phyloP scores from a whole-genome alignment of 768 basidiomycete species.

The Lentinula edodes region DNA sequence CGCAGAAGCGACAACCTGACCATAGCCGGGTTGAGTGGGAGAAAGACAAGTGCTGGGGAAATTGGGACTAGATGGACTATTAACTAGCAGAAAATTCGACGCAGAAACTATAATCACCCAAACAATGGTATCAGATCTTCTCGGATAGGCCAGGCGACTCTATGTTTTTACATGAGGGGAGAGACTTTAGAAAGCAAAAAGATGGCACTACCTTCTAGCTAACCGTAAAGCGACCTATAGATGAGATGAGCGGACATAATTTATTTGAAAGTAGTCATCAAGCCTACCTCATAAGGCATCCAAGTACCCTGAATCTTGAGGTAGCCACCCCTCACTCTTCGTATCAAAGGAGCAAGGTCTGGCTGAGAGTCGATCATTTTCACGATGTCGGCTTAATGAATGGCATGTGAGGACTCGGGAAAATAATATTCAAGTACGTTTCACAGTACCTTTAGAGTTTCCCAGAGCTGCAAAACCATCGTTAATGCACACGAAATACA shows the following conservation, averaged over 20 bases:
- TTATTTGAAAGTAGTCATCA: neutral
- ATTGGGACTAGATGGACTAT: slow-evolving; percentile 48
- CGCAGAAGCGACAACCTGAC: slow-evolving; percentile 67
- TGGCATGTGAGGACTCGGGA: slow-evolving; percentile 6
- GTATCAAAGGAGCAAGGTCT: slow-evolving; percentile 75
- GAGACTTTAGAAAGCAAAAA: slow-evolving; percentile 10
- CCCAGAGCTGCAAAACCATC: slow-evolving; percentile 54
- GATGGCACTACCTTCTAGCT: slow-evolving; percentile 61
- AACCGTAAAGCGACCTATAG: slow-evolving; percentile 70
- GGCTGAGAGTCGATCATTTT: slow-evolving; percentile 92
- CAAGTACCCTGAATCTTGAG: slow-evolving; percentile 92
- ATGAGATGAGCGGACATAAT: slow-evolving; percentile 8
- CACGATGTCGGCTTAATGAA: slow-evolving; percentile 72
- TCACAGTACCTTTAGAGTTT: slow-evolving; percentile 71
- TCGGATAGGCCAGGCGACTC: slow-evolving; percentile 86
- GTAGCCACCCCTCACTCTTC: slow-evolving; percentile 82
- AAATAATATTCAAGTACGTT: neutral
- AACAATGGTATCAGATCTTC: slow-evolving; percentile 85
- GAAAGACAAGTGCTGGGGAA: slow-evolving; percentile 81
- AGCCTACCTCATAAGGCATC: slow-evolving; percentile 83
- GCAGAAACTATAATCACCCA: slow-evolving; percentile 44
- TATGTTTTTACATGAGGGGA: slow-evolving; percentile 20
- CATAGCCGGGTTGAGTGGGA: slow-evolving; percentile 83
- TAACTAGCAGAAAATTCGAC: neutral
- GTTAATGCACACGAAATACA: neutral